Base-by-base conservation (phyloP, 23 red algal species). In the Agarophyton chilense region DNA sequence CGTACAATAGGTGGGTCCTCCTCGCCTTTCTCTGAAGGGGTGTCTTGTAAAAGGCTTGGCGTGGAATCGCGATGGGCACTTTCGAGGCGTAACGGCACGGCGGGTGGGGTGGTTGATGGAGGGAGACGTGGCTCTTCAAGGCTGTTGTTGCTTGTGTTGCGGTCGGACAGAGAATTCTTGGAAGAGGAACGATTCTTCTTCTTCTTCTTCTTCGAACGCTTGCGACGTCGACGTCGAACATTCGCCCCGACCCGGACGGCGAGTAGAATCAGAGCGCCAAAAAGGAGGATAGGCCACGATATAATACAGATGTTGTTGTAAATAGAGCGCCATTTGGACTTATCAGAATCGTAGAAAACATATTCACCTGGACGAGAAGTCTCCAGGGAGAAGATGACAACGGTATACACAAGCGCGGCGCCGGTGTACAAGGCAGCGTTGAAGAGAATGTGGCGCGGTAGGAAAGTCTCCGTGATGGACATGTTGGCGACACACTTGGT, bases 231-330 rank as follows among this genome's bases (percentile, higher is more conserved):
- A 24, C 67, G 63, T 4, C 77, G 39, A 2, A 80, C 77, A 10
- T 80, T 80, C 10, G 82, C 82, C n/a, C 82, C 82, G 28, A 73
- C 66, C 2, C 82, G 63, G 21, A 87, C 82, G 67, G 82, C 82
- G 26, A 87, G 41, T 7, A 87, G 67, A 75, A 87, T 87, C 28
- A 87, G 67, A 21, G 64, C 82, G 67, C 82, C 82, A 36, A 87
- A 87, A 24, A 87, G 19, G 16, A 87, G 43, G 19, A 74, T 25
- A 14, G 82, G 82, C 82, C 82, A 87, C 21, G 82, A 87, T 47
- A 72, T 56, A 39, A 87, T 87, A 25, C 64, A 32, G 32, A 73
- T 54, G 67, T 87, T 66, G 28, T 54, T 45, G 82, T 74, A 87
- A 1, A 54, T 45, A 45, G 55, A 31, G 12, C 82, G 61, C 67